Percentiles rank a stretch among this genome's conserved stretches.
Evolutionary conservation across 768 basidiomycete genomes (phyloP).

Genomic region (Russula sp.): DNA sequence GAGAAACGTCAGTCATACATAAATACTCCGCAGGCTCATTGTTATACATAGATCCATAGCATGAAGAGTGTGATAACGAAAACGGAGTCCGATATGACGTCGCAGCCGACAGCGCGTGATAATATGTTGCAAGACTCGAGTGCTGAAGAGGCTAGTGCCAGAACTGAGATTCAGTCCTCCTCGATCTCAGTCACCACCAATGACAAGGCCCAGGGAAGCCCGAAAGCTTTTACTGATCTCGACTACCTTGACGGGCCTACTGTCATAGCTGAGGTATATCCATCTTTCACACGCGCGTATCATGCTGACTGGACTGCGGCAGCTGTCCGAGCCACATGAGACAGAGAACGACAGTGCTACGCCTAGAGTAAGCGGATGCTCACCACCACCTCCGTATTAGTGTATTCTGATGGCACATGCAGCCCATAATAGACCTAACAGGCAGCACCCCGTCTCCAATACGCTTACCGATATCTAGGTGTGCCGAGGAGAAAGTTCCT

Average conservation of each 20-base stretch:
- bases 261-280: constrained; percentile 8
- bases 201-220: constrained; percentile 5
- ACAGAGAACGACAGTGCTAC: no score
- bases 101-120: neutral
- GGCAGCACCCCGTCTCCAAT: constrained; percentile 14
- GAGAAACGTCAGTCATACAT: neutral
- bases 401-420: constrained; percentile 1
- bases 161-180: neutral
- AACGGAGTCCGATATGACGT: neutral
- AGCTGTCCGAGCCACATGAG: neutral
- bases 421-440: constrained; percentile 18
- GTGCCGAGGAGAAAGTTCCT: neutral
- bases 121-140: neutral
- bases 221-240: neutral
- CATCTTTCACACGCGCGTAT: neutral
- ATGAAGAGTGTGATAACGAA: neutral
- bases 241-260: constrained; percentile 16
- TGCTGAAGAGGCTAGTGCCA: neutral
- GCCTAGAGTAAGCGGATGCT: neutral
- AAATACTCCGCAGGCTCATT: neutral
- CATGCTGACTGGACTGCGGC: neutral
- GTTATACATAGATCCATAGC: neutral
- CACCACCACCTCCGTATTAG: no score
- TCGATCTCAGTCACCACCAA: neutral
- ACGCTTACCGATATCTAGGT: neutral